A percentile compares a stretch with the other conserved stretches of the same genome.
phyloP scores from a whole-genome alignment of 2,329 filamentous ascomycete species.

The Helotiales sp. region DNA sequence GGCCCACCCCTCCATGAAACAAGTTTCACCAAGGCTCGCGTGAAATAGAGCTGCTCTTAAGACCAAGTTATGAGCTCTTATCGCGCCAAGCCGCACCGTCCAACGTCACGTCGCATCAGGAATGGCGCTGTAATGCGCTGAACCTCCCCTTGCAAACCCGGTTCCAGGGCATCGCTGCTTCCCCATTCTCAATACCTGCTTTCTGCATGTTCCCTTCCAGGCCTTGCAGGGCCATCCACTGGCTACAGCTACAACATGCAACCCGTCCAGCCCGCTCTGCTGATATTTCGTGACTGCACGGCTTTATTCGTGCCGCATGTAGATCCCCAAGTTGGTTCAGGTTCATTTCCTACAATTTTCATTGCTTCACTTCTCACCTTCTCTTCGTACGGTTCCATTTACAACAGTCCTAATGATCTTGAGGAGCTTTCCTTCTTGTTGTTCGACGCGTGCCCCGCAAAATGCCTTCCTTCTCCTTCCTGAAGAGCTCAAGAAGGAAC shows the following conservation, averaged over 20 bases:
- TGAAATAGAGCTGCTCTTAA: background rate
- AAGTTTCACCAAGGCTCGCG: background rate
- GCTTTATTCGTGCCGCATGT: constrained; percentile 3
- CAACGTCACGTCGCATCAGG: constrained; percentile 2
- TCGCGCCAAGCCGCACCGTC: background rate
- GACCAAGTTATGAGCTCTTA: background rate
- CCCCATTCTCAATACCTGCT: constrained; percentile 4
- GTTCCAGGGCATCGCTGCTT: background rate
- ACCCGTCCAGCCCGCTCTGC: background rate
- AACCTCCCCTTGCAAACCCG: background rate
- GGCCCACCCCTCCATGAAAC: constrained; percentile 1
- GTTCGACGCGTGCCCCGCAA: constrained; percentile 11
- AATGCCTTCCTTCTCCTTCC: constrained; percentile 34
- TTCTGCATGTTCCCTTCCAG: background rate
- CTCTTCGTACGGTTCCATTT: constrained; percentile 11
- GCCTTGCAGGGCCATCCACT: background rate
- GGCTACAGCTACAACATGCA: background rate
- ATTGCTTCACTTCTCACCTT: constrained; percentile 5
- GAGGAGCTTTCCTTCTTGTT: background rate
- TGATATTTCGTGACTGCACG: background rate
- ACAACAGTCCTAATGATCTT: constrained; percentile 10
- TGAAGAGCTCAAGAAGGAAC: constrained; percentile 24
- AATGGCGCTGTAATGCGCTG: background rate
- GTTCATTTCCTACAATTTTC: background rate
- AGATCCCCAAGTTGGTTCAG: background rate